phyloP scores from a whole-genome alignment of 768 basidiomycete species.

The Boletus eberwhitei region DNA sequence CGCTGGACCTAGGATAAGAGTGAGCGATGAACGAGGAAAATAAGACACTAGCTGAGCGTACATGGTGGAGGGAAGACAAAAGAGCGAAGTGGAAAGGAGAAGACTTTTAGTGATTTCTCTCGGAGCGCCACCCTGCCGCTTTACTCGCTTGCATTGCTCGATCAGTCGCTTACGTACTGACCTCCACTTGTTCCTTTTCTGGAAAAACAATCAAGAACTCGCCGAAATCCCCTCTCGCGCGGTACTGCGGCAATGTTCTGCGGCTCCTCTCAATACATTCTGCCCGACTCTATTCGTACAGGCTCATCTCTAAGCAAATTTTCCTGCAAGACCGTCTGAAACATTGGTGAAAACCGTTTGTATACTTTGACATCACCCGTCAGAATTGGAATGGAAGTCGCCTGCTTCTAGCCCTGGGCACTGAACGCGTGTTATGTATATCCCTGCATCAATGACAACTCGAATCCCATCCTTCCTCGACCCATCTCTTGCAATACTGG shows the following conservation, averaged over 20 bases:
- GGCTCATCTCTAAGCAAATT: background rate
- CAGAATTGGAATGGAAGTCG: conserved; percentile 6
- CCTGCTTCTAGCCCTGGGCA: conserved; percentile 15
- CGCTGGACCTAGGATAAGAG: conserved; percentile 34
- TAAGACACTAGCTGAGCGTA: background rate
- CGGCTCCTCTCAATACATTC: background rate
- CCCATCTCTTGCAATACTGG: background rate
- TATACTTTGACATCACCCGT: background rate
- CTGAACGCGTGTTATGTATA: background rate
- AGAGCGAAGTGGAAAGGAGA: conserved; percentile 9
- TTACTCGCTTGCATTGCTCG: conserved; percentile 5
- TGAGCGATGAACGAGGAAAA: background rate
- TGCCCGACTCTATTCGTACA: background rate
- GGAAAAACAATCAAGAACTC: background rate
- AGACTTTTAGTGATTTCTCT: background rate
- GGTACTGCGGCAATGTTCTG: too few species aligned
- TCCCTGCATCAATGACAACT: background rate
- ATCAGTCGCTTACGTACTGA: conserved; percentile 10
- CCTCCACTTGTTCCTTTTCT: conserved; percentile 6
- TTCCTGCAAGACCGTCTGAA: background rate
- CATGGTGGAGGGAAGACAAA: conserved; percentile 23
- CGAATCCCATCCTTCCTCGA: background rate
- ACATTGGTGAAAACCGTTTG: background rate
- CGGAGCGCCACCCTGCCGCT: too few species aligned
- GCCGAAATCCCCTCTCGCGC: background rate